phyloP scores from a whole-genome alignment of 2,329 filamentous ascomycete genomes.

The Aspergillus phoenicis region DNA sequence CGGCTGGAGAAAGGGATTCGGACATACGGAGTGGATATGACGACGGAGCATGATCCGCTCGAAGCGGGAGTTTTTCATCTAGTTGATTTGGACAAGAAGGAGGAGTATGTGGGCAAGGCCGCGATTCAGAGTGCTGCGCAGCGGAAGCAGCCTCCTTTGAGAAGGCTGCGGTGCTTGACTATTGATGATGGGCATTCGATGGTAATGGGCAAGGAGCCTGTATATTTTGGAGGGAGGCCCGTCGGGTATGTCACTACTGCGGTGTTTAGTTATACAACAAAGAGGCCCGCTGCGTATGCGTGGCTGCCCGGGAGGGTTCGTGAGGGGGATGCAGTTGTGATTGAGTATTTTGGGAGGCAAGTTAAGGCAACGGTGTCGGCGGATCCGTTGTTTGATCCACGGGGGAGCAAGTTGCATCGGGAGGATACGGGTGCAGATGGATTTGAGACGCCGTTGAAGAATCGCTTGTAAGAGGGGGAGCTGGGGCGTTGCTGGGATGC shows the following conservation, averaged over 20 bases:
- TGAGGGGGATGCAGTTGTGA: slow-evolving; percentile 57
- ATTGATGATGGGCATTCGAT: slow-evolving; percentile 60
- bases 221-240: slow-evolving; percentile 52
- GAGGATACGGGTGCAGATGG: not conserved
- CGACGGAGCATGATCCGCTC: slow-evolving; percentile 62
- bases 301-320: slow-evolving; percentile 55
- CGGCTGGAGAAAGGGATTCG: slow-evolving; percentile 63
- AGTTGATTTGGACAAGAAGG: slow-evolving; percentile 44
- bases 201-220: slow-evolving; percentile 64
- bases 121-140: slow-evolving; percentile 50
- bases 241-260: slow-evolving; percentile 64
- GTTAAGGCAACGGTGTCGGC: slow-evolving; percentile 57
- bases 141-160: slow-evolving; percentile 36
- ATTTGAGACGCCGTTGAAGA: not conserved
- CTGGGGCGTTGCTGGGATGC: too few species aligned
- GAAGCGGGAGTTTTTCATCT: slow-evolving; percentile 60
- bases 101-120: slow-evolving; percentile 54
- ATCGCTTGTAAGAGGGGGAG: not conserved
- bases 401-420: slow-evolving; percentile 39
- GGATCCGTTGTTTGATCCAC: slow-evolving; percentile 54
- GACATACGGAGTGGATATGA: slow-evolving; percentile 61
- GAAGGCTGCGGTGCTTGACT: slow-evolving; percentile 51
- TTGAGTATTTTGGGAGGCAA: slow-evolving; percentile 63
- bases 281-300: slow-evolving; percentile 62
- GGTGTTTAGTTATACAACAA: slow-evolving; percentile 62